These are phyloP conservation scores for Tetracladium setigerum DNA, from an alignment of 495 filamentous ascomycete genomes.

Conservation along the genomic window DNA sequence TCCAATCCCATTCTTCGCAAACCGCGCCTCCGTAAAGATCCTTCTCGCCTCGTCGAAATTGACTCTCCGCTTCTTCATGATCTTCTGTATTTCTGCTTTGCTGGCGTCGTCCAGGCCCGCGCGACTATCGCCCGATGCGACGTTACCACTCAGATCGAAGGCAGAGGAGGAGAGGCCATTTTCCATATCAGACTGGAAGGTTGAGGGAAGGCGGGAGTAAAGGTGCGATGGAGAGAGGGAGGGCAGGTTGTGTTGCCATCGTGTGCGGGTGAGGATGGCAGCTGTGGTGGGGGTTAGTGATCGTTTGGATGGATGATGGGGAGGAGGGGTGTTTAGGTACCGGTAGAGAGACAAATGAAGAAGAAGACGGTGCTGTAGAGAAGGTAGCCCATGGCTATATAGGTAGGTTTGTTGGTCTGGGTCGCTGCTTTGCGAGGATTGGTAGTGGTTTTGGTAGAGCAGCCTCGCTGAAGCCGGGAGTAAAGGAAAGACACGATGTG, in stretches of 20 bases:
- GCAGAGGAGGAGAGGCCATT: constrained; percentile 71
- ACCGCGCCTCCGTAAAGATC: constrained; percentile 74
- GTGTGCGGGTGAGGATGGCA: constrained; percentile 70
- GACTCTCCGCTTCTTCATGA: constrained; percentile 76
- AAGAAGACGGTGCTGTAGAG: constrained; percentile 66
- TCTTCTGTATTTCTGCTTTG: constrained; percentile 72
- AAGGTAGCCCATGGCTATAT: constrained; percentile 50
- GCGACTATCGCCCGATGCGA: constrained; percentile 66
- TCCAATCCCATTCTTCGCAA: constrained; percentile 79
- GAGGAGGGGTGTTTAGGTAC: constrained; percentile 31
- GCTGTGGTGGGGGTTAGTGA: constrained; percentile 29
- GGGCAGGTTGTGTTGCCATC: constrained; percentile 57
- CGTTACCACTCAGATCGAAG: constrained; percentile 75
- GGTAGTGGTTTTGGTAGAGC: too few relatives aligned
- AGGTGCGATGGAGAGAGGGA: constrained; percentile 45
- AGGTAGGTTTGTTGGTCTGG: too few relatives aligned
- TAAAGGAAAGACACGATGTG: too few relatives aligned
- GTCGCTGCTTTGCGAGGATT: too few relatives aligned
- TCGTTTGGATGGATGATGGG: constrained; percentile 7
- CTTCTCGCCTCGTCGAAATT: constrained; percentile 87
- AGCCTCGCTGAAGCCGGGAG: too few relatives aligned
- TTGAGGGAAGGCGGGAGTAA: constrained; percentile 66
- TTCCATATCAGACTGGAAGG: constrained; percentile 76
- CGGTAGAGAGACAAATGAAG: constrained; percentile 51
- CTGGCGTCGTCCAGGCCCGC: constrained; percentile 69